Evolutionary conservation across 441 rosid species (phyloP).

Genomic region (Erodium chrysanthum): DNA sequence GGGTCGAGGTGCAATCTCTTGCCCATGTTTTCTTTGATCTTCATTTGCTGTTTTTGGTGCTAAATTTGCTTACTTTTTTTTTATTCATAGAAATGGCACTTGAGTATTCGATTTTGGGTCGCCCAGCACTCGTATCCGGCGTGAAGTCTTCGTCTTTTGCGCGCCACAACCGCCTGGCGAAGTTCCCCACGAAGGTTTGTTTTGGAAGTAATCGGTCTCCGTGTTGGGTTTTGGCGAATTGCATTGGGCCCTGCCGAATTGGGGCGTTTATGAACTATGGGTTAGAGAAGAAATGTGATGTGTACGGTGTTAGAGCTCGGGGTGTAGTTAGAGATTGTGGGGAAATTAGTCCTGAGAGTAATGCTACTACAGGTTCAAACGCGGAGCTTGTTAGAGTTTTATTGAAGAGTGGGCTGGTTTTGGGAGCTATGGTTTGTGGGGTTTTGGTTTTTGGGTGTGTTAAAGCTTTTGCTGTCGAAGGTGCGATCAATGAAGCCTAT

Average conservation of each 20-base stretch:
- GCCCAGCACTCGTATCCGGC: slow-evolving; percentile 32
- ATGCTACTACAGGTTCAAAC: slow-evolving; percentile 19
- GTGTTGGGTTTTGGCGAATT: slow-evolving; percentile 19
- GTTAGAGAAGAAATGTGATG: slow-evolving; percentile 18
- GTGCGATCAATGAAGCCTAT: slow-evolving; percentile 65
- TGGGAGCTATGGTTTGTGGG: slow-evolving; percentile 65
- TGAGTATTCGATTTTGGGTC: slow-evolving; percentile 43
- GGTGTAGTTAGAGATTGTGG: slow-evolving; percentile 22
- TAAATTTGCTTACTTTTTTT: background rate
- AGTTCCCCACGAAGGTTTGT: slow-evolving; percentile 18
- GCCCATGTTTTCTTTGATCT: background rate
- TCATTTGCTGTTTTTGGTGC: background rate
- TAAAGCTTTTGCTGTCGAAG: slow-evolving; percentile 63
- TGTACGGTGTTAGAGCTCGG: slow-evolving; percentile 24
- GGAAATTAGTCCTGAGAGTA: slow-evolving; percentile 25
- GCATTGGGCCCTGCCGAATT: slow-evolving; percentile 18
- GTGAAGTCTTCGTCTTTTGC: slow-evolving; percentile 25
- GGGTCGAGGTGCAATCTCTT: slow-evolving; percentile 1
- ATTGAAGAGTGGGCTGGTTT: slow-evolving; percentile 22
- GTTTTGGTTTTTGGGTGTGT: slow-evolving; percentile 44
- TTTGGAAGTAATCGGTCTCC: slow-evolving; percentile 25
- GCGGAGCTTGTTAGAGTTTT: slow-evolving; percentile 20
- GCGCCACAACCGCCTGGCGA: slow-evolving; percentile 31
- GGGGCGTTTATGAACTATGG: slow-evolving; percentile 20
- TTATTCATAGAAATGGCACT: slow-evolving; percentile 38